Base-by-base conservation (phyloP, 106 monocot species). In the Ottelia alismoides region DNA sequence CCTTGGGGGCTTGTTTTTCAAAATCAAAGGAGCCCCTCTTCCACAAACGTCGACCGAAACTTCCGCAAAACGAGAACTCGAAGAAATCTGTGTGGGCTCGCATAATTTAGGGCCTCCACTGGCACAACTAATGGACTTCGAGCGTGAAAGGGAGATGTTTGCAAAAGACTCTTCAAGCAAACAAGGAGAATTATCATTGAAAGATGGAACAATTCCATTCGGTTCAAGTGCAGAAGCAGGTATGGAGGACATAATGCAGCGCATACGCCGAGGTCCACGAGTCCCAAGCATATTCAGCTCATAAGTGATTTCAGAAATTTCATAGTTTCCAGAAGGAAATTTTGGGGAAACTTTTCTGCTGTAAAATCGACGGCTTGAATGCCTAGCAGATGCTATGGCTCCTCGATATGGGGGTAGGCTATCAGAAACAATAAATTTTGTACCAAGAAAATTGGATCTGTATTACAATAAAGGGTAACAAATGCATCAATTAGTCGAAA, bases 1-100 rank as follows among this genome's bases (percentile, higher is more conserved):
- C n/a, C n/a, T n/a, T n/a, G 49, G 49, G n/a, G 49, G n/a, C 49
- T 49, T 0, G 49, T 49, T 49, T 49, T 49, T 49, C 49, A 49
- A 18, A 20, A 49, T 49, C n/a, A 49, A 20, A 16, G 49, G 49
- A 14, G n/a, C 1, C 0, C 21, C 49, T 14, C 11, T 40, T 40
- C 35, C 35, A 5, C 14, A 14, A n/a, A n/a, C n/a, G n/a, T n/a
- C n/a, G n/a, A n/a, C n/a, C n/a, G n/a, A n/a, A n/a, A n/a, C n/a
- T n/a, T n/a, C n/a, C n/a, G n/a, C n/a, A n/a, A n/a, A n/a, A n/a
- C n/a, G n/a, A n/a, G n/a, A n/a, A n/a, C n/a, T n/a, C n/a, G n/a
- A n/a, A n/a, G n/a, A n/a, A n/a, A n/a, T n/a, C n/a, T n/a, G n/a
- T n/a, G n/a, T n/a, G n/a, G n/a, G n/a, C n/a, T n/a, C n/a, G n/a